A percentile compares a stretch with the other conserved stretches of the same genome.
phyloP scores from a whole-genome alignment of 495 filamentous ascomycete genomes.

The Talaromyces stipitatus region DNA sequence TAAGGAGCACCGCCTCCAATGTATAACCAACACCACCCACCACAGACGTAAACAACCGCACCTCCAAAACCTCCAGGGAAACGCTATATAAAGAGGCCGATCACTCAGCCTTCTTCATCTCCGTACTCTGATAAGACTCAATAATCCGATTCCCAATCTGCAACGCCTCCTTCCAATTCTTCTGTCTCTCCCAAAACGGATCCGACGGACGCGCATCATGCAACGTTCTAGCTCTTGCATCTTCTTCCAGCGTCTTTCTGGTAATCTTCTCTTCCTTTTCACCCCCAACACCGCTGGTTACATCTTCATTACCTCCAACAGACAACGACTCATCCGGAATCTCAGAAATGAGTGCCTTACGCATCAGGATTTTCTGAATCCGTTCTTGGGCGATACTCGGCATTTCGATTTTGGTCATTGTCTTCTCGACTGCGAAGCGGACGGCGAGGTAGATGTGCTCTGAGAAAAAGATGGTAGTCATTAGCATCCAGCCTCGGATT shows the following conservation, averaged over 20 bases:
- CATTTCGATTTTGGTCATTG: conserved; percentile 72
- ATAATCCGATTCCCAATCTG: conserved; percentile 51
- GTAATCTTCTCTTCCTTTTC: conserved; percentile 25
- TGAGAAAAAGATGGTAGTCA: conserved; percentile 76
- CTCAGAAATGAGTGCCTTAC: conserved; percentile 60
- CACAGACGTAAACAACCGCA: not conserved
- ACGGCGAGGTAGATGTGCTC: conserved; percentile 80
- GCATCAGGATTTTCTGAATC: conserved; percentile 62
- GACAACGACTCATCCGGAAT: conserved; percentile 20
- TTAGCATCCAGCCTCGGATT: conserved; percentile 75
- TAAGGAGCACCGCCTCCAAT: too few relatives aligned
- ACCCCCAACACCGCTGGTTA: conserved; percentile 1
- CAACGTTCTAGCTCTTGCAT: conserved; percentile 52
- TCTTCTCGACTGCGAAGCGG: conserved; percentile 59
- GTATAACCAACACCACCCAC: too few relatives aligned
- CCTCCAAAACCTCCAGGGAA: not conserved
- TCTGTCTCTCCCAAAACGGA: conserved; percentile 63
- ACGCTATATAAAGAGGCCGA: not conserved
- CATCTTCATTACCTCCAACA: conserved; percentile 2
- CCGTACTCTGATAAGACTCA: conserved; percentile 27
- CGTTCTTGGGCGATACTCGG: conserved; percentile 78
- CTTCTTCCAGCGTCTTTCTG: conserved; percentile 50
- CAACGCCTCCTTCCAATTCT: conserved; percentile 52
- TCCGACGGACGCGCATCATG: conserved; percentile 48
- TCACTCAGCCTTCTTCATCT: conserved; percentile 54